Base-by-base conservation (phyloP, 1,139 yeast species). In the Scheffersomyces lignicola region DNA sequence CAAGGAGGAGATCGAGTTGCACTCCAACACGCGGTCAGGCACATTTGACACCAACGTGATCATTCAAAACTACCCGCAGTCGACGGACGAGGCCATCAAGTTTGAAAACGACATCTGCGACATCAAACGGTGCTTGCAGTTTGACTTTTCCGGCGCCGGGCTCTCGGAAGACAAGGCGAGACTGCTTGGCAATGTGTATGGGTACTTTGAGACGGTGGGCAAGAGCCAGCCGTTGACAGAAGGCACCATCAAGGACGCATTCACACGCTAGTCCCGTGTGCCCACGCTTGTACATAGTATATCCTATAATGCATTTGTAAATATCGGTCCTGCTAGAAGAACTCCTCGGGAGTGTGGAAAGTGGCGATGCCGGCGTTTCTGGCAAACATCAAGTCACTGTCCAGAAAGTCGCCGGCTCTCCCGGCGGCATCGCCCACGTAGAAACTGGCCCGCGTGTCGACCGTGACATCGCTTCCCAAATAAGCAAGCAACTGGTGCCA, bases 341-440 rank as follows among this genome's bases (percentile, higher is more conserved):
- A 69, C 38, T 81, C 80, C 51, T 90, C 97, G 0, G 97, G 97
- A 0, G 78, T 65, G 37, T 61, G 61, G 52, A 87, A 89, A 24
- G 50, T 46, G 9, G 29, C 18, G 2, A 89, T 32, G 0, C 76
- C 75, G 1, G 74, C 52, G 16, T 65, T 70, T 32, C 65, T 48
- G 0, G 97, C 96, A 66, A 90, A 88, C 39, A 43, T 51, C 43
- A 58, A 58, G 55, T 90, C 97, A 36, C 86, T 74, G 48, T 86
- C 90, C 69, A 90, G 84, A 54, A 81, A 83, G 56, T 90, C 97
- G 0, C 52, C 56, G 1, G 56, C 51, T 35, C 97, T 66, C 0
- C 97, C 98, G 6, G 97, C 97, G 0, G 97, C 97, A 63, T 92
- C 98, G 4, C 98, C 98, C n/a, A 90, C 90, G 53, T 62, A 92